A percentile compares a stretch with the other conserved stretches of the same genome.
These are phyloP conservation scores for Cudoniella acicularis DNA, from an alignment of 495 filamentous ascomycete species.

Conservation along the genomic window DNA sequence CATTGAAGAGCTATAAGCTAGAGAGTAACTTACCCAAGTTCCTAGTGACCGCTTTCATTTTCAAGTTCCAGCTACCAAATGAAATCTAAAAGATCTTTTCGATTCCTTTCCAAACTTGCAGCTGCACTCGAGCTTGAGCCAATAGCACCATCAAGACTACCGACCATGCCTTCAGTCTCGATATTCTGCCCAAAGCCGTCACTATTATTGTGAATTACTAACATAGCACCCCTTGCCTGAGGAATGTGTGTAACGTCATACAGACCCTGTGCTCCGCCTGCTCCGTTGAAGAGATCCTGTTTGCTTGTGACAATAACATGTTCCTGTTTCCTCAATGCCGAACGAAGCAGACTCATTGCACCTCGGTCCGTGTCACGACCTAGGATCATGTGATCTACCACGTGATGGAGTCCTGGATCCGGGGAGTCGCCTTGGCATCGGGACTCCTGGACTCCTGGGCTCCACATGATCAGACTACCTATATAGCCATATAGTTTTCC, in stretches of 20 bases:
- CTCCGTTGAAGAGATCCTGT: constrained; percentile 14
- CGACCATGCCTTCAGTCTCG: constrained; percentile 18
- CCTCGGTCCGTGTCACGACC: no score
- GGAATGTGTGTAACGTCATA: constrained; percentile 8
- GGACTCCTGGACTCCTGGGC: no score
- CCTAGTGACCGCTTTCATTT: constrained; percentile 3
- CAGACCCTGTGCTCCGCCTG: constrained; percentile 3
- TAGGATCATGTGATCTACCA: no score
- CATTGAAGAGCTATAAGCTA: constrained; percentile 1
- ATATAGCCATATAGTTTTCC: no score
- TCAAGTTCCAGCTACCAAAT: constrained; percentile 8
- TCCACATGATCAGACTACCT: no score
- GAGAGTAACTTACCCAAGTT: constrained; percentile 3
- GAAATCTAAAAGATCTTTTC: constrained; percentile 23
- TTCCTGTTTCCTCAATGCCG: constrained; percentile 11
- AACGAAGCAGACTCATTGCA: constrained; percentile 1
- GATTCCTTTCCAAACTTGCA: constrained; percentile 20
- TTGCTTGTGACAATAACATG: constrained; percentile 10
- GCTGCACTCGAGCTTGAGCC: constrained; percentile 23
- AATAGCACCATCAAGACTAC: constrained; percentile 25
- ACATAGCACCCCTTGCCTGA: constrained; percentile 7
- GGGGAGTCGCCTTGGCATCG: no score
- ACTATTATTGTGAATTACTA: constrained; percentile 27
- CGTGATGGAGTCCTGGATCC: no score
- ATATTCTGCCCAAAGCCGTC: constrained; percentile 27